Evolutionary conservation across 1,284 basidiomycete species (phyloP).

Genomic region (Xerocomus subilludens): DNA sequence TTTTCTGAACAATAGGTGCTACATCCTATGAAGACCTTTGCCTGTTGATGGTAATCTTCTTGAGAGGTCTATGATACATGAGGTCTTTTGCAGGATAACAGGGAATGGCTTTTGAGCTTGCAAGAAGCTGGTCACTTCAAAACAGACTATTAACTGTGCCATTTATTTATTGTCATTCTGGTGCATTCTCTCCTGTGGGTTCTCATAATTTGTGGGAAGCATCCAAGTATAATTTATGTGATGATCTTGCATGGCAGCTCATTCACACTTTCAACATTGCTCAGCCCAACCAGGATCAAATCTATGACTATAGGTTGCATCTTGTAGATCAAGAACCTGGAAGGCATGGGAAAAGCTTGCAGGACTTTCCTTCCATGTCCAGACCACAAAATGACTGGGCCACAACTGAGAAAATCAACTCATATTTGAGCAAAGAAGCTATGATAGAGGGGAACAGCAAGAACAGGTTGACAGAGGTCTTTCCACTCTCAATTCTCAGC

Average conservation of each 20-base stretch:
- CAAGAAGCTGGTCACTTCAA: slow-evolving; percentile 50
- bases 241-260: slow-evolving; percentile 42
- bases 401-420: slow-evolving; percentile 47
- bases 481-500: slow-evolving; percentile 28
- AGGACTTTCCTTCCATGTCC: slow-evolving; percentile 53
- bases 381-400: slow-evolving; percentile 47
- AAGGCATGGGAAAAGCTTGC: slow-evolving; percentile 40
- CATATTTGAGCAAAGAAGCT: slow-evolving; percentile 57
- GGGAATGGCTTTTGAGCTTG: slow-evolving; percentile 53
- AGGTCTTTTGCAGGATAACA: slow-evolving; percentile 56
- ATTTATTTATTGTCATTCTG: slow-evolving; percentile 53
- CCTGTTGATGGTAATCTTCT: slow-evolving; percentile 3
- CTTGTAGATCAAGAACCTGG: slow-evolving; percentile 52
- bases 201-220: slow-evolving; percentile 48
- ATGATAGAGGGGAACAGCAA: too few relatives aligned
- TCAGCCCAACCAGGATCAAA: slow-evolving; percentile 48
- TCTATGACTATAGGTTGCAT: slow-evolving; percentile 57
- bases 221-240: slow-evolving; percentile 47
- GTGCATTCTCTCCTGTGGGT: slow-evolving; percentile 44
- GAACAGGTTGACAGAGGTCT: too few relatives aligned
- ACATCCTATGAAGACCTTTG: slow-evolving; percentile 50
- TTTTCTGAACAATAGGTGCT: slow-evolving; percentile 34
- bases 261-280: slow-evolving; percentile 19
- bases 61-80: slow-evolving; percentile 46
- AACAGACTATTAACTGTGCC: slow-evolving; percentile 47